Evolutionary conservation across 345 rosid genomes (phyloP).

Genomic region (Populus alba): DNA sequence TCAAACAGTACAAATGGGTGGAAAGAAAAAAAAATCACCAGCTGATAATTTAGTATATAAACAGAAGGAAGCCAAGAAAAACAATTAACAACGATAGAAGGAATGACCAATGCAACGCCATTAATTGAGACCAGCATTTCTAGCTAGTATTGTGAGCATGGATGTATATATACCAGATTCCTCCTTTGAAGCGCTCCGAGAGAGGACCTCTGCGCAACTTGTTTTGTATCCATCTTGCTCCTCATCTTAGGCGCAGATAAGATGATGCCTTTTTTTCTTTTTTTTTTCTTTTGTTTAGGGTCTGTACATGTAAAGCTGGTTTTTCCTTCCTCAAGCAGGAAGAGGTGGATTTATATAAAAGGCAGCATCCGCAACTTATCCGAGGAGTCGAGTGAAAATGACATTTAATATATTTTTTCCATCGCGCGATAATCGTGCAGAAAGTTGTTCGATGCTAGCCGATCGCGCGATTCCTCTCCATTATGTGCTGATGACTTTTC

Average conservation of each 20-base stretch:
- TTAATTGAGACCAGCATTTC: too few species aligned
- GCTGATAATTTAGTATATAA: background rate
- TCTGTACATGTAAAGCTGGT: too few species aligned
- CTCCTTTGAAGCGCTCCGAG: background rate
- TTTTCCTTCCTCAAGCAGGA: too few species aligned
- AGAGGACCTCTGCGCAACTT: background rate
- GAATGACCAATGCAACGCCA: background rate
- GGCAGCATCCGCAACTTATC: too few species aligned
- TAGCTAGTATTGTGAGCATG: too few species aligned
- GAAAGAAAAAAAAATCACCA: background rate
- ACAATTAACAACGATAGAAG: background rate
- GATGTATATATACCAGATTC: background rate
- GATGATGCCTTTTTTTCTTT: too few species aligned
- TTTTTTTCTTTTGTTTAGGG: accelerated
- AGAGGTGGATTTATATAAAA: too few species aligned
- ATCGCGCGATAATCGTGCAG: background rate
- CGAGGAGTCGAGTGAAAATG: too few species aligned
- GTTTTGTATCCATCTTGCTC: background rate
- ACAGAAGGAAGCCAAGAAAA: background rate
- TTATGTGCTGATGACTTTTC: background rate
- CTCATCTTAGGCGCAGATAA: background rate
- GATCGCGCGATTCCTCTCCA: background rate
- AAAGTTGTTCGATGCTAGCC: background rate
- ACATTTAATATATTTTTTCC: too few species aligned
- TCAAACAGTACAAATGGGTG: too few species aligned